These are phyloP conservation scores for Candida chauliodis DNA, from an alignment of 805 yeast species.

Conservation along the genomic window DNA sequence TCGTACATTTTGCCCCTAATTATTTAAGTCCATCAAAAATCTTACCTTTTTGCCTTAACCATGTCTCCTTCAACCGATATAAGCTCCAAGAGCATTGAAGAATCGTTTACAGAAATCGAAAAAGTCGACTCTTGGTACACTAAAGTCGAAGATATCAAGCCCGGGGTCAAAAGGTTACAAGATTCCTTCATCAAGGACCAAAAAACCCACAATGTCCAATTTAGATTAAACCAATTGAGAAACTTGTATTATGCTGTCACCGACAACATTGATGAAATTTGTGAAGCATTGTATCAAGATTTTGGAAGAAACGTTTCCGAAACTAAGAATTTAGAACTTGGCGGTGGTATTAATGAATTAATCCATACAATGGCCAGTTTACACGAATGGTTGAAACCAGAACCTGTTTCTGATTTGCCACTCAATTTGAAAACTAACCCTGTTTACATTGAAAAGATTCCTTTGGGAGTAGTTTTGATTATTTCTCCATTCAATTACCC, in stretches of 20 bases:
- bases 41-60: not conserved
- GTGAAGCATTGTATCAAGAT: conserved; percentile 60
- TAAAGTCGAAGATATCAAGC: conserved; percentile 45
- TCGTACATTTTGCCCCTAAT: no score
- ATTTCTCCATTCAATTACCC: conserved; percentile 85
- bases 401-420: conserved; percentile 35
- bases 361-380: conserved; percentile 56
- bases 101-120: conserved; percentile 8
- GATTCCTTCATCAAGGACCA: conserved; percentile 41
- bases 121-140: conserved; percentile 26
- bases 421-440: conserved; percentile 27
- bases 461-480: conserved; percentile 65
- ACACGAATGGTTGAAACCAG: conserved; percentile 58
- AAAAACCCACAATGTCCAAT: conserved; percentile 47
- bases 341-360: conserved; percentile 51
- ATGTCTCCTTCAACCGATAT: conserved; percentile 2
- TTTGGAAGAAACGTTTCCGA: conserved; percentile 65
- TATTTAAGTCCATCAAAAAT: no score
- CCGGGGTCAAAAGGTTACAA: conserved; percentile 41
- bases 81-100: conserved; percentile 3
- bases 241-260: conserved; percentile 60
- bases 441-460: conserved; percentile 33
- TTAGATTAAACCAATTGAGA: conserved; percentile 59
- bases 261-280: conserved; percentile 53
- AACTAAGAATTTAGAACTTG: conserved; percentile 55